These are phyloP conservation scores for Kluyveromyces wickerhamii DNA, from an alignment of 805 yeast genomes.

Conservation along the genomic window DNA sequence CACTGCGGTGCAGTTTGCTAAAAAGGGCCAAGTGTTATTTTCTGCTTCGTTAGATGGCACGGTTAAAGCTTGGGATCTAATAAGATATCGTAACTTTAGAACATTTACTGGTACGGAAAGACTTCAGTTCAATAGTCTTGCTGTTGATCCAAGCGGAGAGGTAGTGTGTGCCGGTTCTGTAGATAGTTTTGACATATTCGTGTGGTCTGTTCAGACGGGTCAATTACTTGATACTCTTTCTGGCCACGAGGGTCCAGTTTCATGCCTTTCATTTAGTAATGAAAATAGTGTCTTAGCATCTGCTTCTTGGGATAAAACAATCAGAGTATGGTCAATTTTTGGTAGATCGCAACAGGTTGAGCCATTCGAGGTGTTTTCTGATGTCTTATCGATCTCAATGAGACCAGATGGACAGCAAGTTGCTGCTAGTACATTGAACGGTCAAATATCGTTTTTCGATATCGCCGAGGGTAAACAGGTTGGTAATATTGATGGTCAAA, in stretches of 20 bases:
- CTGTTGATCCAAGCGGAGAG: conserved; percentile 97
- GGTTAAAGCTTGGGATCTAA: conserved; percentile 92
- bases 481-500: conserved; percentile 77
- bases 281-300: conserved; percentile 75
- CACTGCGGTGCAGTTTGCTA: conserved; percentile 80
- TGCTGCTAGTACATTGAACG: conserved; percentile 83
- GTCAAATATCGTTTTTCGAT: conserved; percentile 79
- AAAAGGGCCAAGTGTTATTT: conserved; percentile 83
- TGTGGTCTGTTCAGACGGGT: conserved; percentile 96
- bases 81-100: conserved; percentile 88
- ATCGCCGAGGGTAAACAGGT: conserved; percentile 72
- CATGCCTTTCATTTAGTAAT: conserved; percentile 74
- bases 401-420: conserved; percentile 91
- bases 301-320: conserved; percentile 95
- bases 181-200: conserved; percentile 83
- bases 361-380: conserved; percentile 79
- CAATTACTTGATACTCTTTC: conserved; percentile 79
- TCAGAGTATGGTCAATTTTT: conserved; percentile 88
- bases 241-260: conserved; percentile 95
- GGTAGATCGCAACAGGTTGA: conserved; percentile 82
- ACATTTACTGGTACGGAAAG: conserved; percentile 89
- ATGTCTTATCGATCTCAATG: conserved; percentile 73
- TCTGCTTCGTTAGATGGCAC: conserved; percentile 94
- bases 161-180: conserved; percentile 91
- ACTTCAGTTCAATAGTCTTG: conserved; percentile 77